Base-by-base conservation (phyloP, 257 asterid genomes). In the Jacaranda copaia region DNA sequence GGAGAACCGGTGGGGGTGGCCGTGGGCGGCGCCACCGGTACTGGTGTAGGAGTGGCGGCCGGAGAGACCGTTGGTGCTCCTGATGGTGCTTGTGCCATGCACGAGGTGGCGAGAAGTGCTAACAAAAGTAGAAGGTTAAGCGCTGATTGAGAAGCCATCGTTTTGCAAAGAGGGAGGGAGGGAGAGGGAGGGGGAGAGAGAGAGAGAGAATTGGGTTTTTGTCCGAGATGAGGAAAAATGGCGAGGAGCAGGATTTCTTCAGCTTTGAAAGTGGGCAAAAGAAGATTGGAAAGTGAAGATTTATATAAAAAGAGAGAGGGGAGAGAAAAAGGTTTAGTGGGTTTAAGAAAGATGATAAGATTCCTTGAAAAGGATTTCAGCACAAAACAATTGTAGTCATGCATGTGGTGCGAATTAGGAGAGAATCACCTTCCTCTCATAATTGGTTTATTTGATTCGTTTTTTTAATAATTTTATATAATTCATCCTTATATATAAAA, bases 1-100 rank as follows among this genome's bases (percentile, higher is more conserved):
- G 85, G 85, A 45, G 88, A 6, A 36, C n/a, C n/a, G 84, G 4
- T 0, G 81, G 65, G 0, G 85, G 11, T 0, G 85, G 90, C 0
- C 55, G 88, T 85, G 19, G 77, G 6, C 79, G 94, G 92, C 5
- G 92, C 78, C 14, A 78, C 25, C 51, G 86, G 84, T 0, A 76
- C 78, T 19, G 85, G 85, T 0, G 84, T 45, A 0, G 94, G 92
- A 4, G 86, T 49, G 77, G 90, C 91, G 59, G 89, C 7, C 71
- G 91, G 92, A 42, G 95, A 89, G 69, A 86, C 85, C 11, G 81
- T 76, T 1, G 95, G 92, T 12, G 95, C 83, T 0, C 88, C 86
- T 0, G 85, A 71, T 6, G 96, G 96, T 18, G 93, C 80, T 76
- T 91, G 97, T 0, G 96, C 96, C 80, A 79, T 56, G 76, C 93